phyloP scores from a whole-genome alignment of 1,139 yeast species.

The Protomyces gravidus region DNA sequence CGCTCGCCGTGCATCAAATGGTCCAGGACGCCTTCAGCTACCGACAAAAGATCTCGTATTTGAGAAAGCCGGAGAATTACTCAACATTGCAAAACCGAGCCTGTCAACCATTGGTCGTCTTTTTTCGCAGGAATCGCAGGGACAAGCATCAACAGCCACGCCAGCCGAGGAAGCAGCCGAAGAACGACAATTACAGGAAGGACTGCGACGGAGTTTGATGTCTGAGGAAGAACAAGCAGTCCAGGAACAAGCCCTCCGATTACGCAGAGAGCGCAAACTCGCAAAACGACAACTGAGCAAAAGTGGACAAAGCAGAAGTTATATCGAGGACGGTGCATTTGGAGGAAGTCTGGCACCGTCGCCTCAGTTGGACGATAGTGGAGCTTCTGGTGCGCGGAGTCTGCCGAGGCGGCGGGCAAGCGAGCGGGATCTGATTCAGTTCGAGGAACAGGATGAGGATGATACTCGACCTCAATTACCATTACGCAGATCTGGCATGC shows the following conservation, averaged over 20 bases:
- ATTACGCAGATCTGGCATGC: not conserved
- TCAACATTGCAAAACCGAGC: constrained; percentile 23
- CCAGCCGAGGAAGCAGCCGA: not conserved
- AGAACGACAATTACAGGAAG: not conserved
- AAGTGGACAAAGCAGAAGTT: not conserved
- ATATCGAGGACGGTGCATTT: constrained; percentile 17
- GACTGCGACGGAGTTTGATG: not conserved
- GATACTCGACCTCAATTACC: not conserved
- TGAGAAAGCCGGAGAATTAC: constrained; percentile 21
- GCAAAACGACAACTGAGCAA: not conserved
- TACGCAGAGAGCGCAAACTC: not conserved
- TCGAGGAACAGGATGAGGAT: not conserved
- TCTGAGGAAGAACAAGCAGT: not conserved
- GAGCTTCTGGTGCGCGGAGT: not conserved
- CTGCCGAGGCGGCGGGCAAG: constrained; percentile 2
- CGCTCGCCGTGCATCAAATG: not conserved
- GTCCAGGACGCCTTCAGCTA: constrained; percentile 3
- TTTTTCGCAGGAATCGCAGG: constrained; percentile 9
- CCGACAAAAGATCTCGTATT: constrained; percentile 25
- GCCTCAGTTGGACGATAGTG: not conserved
- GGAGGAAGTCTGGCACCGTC: not conserved
- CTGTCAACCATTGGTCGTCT: constrained; percentile 18
- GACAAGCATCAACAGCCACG: not conserved
- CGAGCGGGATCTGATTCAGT: not conserved
- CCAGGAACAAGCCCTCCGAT: not conserved